Conservation (phyloP, 768 basidiomycete species). For the Hypholoma fasciculare region DNA sequence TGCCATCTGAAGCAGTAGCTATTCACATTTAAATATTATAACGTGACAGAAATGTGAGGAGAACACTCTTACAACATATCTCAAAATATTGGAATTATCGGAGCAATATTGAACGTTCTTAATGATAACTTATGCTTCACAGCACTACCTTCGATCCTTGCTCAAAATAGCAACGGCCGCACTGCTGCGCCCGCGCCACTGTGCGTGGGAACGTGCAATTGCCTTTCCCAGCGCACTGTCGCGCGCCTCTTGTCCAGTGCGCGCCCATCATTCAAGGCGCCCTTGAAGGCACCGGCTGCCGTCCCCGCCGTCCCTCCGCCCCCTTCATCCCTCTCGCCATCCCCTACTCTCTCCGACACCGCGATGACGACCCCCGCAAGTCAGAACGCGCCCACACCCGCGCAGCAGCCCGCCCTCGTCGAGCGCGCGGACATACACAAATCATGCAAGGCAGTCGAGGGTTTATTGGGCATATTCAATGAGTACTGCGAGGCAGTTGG, state of each 20-base stretch:
- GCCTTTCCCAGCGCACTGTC: constrained; percentile 1
- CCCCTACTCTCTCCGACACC: not conserved
- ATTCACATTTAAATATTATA: no score
- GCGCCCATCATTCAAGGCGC: constrained; percentile 1
- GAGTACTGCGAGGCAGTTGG: constrained; percentile 76
- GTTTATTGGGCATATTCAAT: constrained; percentile 61
- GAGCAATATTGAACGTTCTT: no score
- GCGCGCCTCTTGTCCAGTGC: constrained; percentile 1
- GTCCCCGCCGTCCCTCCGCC: not conserved
- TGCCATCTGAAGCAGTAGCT: no score
- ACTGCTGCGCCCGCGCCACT: not conserved
- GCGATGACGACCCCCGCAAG: not conserved
- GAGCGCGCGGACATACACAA: constrained; percentile 79
- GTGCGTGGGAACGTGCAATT: not conserved
- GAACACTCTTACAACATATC: no score
- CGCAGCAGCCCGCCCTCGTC: constrained; percentile 30
- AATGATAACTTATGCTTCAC: no score
- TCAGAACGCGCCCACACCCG: constrained; percentile 6
- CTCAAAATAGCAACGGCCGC: not conserved
- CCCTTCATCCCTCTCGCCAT: not conserved
- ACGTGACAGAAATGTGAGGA: no score
- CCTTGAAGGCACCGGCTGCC: not conserved
- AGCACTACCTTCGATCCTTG: no score
- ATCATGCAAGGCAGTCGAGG: constrained; percentile 75
- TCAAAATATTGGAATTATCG: no score